These are phyloP conservation scores for Dendrobium chrysotoxum DNA, from an alignment of 106 monocot genomes.

Conservation along the genomic window DNA sequence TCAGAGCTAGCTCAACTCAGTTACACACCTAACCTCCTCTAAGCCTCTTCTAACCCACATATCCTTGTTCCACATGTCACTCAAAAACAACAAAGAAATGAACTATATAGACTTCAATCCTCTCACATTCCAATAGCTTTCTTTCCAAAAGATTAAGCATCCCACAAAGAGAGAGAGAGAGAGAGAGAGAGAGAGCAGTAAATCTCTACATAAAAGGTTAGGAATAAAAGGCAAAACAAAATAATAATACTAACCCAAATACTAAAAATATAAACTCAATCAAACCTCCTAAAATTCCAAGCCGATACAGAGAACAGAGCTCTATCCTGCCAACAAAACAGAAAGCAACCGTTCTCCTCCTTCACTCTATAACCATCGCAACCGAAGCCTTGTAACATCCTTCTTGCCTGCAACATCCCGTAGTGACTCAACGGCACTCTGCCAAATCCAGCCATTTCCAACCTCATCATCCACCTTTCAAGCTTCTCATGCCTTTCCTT, in stretches of 20 bases:
- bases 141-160: no score
- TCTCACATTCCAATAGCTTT: no score
- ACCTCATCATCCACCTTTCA: constrained; percentile 42
- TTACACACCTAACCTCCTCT: no score
- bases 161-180: no score
- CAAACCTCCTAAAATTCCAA: constrained; percentile 49
- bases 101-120: no score
- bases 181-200: not conserved
- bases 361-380: constrained; percentile 43
- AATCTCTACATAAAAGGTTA: not conserved
- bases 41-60: no score
- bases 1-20: no score
- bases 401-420: constrained; percentile 35
- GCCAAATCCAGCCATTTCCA: constrained; percentile 46
- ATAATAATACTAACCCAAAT: not conserved
- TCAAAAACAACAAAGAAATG: no score
- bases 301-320: constrained; percentile 62
- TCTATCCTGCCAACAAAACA: constrained; percentile 64
- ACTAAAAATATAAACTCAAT: constrained; percentile 13
- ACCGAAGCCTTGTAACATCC: constrained; percentile 46
- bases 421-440: constrained; percentile 41
- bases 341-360: constrained; percentile 41
- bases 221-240: not conserved
- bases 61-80: no score
- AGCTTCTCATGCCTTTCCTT: constrained; percentile 68